Base-by-base conservation (phyloP, 371 early-diverging fungal genomes). In the Haplosporangium sp. region DNA sequence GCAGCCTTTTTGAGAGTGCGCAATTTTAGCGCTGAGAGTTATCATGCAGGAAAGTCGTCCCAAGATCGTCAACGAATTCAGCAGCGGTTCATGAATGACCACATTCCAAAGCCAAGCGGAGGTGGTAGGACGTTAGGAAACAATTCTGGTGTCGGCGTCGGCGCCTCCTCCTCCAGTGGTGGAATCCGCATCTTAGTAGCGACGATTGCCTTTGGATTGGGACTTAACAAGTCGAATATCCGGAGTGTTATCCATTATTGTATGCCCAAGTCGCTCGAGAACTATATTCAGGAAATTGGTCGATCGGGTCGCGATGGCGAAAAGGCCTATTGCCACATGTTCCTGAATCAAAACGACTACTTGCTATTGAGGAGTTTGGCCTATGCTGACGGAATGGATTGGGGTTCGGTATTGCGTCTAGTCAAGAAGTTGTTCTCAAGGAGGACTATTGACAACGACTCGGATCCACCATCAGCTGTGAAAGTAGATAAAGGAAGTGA, bases 151-250 rank as follows among this genome's bases (percentile, higher is more conserved):
- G 55, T 65, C 10, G 56, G 65, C 20, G 14, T 60, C 6, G 72
- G 59, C 9, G 69, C 54, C 14, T 57, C 38, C 4, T 18, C 53
- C n/a, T n/a, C n/a, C n/a, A n/a, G n/a, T 12, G 61, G 68, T 37
- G 73, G 73, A 16, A 77, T 85, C 16, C 84, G 87, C n/a, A 86
- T 95, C 50, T 82, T 95, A 53, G 91, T 93, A 11, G 95, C 94
- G 13, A 95, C 96, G 0, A 90, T 95, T 38, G 95, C 95, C 6
- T 94, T 94, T 83, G 94, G 94, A 8, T 84, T 95, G 83, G 96
- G 96, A 16, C 88, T 95, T 38, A 90, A 95, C 82, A 94, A 94
- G 69, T 70, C 85, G 66, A 91, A 95, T 63, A 93, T 95, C 14
- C 86, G 94, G 43, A 89, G 89, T 68, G 94, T 95, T 10, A 87